Base-by-base conservation (phyloP, 805 yeast genomes). In the Cyberlindnera nakhonratchasimensis region DNA sequence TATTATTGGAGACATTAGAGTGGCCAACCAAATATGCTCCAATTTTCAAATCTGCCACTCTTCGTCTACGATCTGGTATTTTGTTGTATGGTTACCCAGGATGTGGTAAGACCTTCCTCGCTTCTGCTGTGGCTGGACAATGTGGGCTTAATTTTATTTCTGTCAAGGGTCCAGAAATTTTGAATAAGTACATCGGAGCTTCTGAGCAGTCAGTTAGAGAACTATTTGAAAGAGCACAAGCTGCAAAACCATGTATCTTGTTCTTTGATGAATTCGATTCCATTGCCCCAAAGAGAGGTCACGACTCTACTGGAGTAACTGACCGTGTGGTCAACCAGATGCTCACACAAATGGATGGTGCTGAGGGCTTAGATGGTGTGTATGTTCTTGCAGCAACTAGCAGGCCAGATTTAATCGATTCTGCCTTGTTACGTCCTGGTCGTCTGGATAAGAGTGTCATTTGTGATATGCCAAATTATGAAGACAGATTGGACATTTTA, bases 331-430 rank as follows among this genome's bases (percentile, higher is more conserved):
- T 93, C 20, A 93, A 93, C 64, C 99, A 93, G 60, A 77, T 93
- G 79, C 74, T 93, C 55, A 93, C 99, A 0, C 97, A 93, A 61
- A 90, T 93, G 96, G 99, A 93, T 63, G 99, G 99, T 67, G 98
- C 98, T 1, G 98, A 93, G 62, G 97, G 98, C 0, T 69, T 90
- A 22, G 97, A 90, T 55, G 97, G 98, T 3, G 98, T 93, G 2
- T 91, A 93, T 59, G 96, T 93, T 0, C 70, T 93, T 20, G 98
- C 98, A 0, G 99, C 98, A 1, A 93, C 98, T 0, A 82, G 93
- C 54, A 74, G 99, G 54, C 99, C 99, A 0, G 99, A 93, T 57
- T 72, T 93, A 52, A 90, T 93, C 50, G 99, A 93, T 61, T 83
- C 96, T 3, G 99, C 99, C 0, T 71, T 93, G 42, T 66, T 93